Evolutionary conservation across 352 stramenopile species (phyloP).

Genomic region (Halophytophthora polymorphica): DNA sequence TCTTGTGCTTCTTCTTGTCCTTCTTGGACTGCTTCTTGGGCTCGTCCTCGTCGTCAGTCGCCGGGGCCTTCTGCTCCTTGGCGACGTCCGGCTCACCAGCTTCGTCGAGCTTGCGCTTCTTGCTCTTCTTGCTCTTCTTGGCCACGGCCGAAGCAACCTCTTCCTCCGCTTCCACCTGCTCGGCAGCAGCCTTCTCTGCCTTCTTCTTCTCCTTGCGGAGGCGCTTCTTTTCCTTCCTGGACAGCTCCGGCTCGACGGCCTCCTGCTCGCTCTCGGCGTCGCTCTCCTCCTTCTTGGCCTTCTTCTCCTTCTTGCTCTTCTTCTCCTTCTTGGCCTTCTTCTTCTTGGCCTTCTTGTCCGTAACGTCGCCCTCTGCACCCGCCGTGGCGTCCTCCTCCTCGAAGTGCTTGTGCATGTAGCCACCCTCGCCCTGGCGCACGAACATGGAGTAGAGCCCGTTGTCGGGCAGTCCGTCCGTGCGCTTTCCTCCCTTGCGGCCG

Average conservation of each 20-base stretch:
- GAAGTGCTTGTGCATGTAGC: slow-evolving; percentile 82
- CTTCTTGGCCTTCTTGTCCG: slow-evolving; percentile 25
- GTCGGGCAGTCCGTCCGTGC: slow-evolving; percentile 68
- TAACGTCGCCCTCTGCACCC: slow-evolving; percentile 35
- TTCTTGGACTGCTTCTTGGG: neutral
- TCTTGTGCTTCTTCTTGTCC: slow-evolving; percentile 24
- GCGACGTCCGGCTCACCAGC: too few species aligned
- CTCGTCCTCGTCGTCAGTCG: too few species aligned
- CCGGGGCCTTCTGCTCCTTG: too few species aligned
- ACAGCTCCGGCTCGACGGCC: slow-evolving; percentile 17
- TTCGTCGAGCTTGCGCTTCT: slow-evolving; percentile 22
- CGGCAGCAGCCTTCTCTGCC: slow-evolving; percentile 17
- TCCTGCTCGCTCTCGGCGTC: slow-evolving; percentile 20
- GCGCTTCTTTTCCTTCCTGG: slow-evolving; percentile 38
- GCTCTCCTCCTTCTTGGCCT: slow-evolving; percentile 18
- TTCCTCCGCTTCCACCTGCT: neutral
- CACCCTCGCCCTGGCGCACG: slow-evolving; percentile 69
- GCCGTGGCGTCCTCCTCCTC: slow-evolving; percentile 36
- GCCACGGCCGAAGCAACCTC: neutral
- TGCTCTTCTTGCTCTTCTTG: slow-evolving; percentile 31
- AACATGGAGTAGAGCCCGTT: slow-evolving; percentile 88
- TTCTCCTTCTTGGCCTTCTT: slow-evolving; percentile 24
- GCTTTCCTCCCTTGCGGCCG: slow-evolving; percentile 54
- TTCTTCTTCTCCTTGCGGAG: slow-evolving; percentile 40
- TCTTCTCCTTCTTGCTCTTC: slow-evolving; percentile 19